A percentile compares a stretch with the other conserved stretches of the same genome.
These are phyloP conservation scores for Aquilaria yunnanensis DNA, from an alignment of 345 rosid species.

Conservation along the genomic window DNA sequence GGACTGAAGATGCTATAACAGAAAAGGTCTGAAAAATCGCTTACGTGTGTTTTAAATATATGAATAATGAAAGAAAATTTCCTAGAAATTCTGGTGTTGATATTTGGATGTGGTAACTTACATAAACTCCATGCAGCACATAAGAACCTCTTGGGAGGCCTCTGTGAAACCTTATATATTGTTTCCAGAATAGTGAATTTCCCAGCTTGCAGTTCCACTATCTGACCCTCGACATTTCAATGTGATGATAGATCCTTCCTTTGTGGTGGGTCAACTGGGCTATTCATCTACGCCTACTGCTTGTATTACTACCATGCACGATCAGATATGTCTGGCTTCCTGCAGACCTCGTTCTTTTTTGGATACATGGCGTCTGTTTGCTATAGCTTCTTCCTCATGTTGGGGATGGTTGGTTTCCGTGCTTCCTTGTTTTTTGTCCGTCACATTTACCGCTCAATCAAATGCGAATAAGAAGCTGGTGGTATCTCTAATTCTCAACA, in stretches of 20 bases:
- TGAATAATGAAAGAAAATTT: no score
- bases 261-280: conserved; percentile 46
- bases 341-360: conserved; percentile 53
- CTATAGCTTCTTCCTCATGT: conserved; percentile 50
- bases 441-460: conserved; percentile 44
- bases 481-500: neutral
- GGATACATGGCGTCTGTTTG: conserved; percentile 55
- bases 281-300: conserved; percentile 42
- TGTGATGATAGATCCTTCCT: conserved; percentile 33
- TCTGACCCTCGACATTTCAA: no score
- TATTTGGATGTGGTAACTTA: no score
- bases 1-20: no score
- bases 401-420: conserved; percentile 38
- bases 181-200: no score
- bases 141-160: no score
- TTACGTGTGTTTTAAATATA: no score
- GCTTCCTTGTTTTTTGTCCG: conserved; percentile 45
- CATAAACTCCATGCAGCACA: no score
- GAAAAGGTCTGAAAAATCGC: no score
- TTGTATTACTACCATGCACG: conserved; percentile 41
- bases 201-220: no score
- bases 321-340: conserved; percentile 47
- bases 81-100: no score
- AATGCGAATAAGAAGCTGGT: conserved; percentile 27
- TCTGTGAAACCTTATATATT: no score